Evolutionary conservation across 257 asterid species (phyloP), one percentile per base, ranked within the genome.

Genomic region (Osmanthus fragrans): DNA sequence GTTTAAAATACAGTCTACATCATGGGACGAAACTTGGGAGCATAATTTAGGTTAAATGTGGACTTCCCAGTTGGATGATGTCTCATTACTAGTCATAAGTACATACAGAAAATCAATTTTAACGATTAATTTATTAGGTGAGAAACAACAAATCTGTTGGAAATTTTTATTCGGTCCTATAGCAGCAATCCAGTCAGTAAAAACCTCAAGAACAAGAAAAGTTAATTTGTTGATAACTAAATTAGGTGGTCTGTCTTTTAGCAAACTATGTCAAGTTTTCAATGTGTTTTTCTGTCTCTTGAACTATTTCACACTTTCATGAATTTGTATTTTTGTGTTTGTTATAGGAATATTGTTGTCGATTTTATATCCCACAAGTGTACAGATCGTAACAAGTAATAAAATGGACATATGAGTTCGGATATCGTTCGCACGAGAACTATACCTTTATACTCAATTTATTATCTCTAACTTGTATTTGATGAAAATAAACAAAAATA

Each of bases 71-170:
- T 37, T 69, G 4, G 80, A 80, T 80, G 80, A 58, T 58, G 64
- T 70, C 63, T 34, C 13, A 72, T 76, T 42, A 49, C 56, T 40
- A 30, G 36, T 70, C 51, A 47, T n/a, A 78, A 68, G 79, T 72
- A 34, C 71, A 40, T 63, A 60, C 13, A 30, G 29, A 73, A 84
- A 84, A 84, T 81, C 82, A 25, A 25, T 25, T 25, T 25, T 25
- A 25, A 25, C 1, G 27, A 25, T 81, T 76, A 79, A 37, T 79
- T 75, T 36, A 54, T 76, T 78, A 74, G 85, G 81, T 84, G 30
- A 29, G 32, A 51, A 58, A n/a, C 18, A 37, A 25, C 27, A 25
- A 25, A 25, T 25, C 27, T 25, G 27, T 75, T 27, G 29, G 4
- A 7, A 42, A 6, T 75, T 33, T 51, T 39, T 70, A 33, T 51